Conservation (phyloP, 208 protist genomes). For the Blastocrithidia nonstop region DNA sequence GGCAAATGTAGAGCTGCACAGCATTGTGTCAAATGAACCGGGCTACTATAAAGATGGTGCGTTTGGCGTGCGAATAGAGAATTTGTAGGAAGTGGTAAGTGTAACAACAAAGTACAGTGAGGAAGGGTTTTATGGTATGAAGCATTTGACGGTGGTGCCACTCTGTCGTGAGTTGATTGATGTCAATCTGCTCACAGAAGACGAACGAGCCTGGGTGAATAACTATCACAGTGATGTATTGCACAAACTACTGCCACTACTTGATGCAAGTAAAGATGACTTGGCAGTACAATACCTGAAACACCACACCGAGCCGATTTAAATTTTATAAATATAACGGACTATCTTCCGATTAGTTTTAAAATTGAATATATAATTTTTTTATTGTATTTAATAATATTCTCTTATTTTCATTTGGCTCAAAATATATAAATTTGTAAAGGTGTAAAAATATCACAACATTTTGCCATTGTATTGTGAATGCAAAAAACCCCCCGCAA, state of each 20-base stretch:
- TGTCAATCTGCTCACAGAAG: conserved; percentile 32
- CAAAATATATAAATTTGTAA: no score
- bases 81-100: conserved; percentile 84
- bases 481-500: no score
- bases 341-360: no score
- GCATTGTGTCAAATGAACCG: conserved; percentile 85
- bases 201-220: conserved; percentile 61
- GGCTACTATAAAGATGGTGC: conserved; percentile 95
- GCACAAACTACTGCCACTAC: conserved; percentile 17
- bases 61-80: conserved; percentile 98
- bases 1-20: conserved; percentile 33
- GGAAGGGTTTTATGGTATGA: conserved; percentile 53
- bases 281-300: conserved; percentile 44
- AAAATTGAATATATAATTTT: not conserved
- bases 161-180: conserved; percentile 87
- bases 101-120: conserved; percentile 31
- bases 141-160: conserved; percentile 79
- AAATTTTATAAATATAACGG: conserved; percentile 1
- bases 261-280: conserved; percentile 27
- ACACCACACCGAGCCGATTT: conserved; percentile 45
- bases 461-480: no score
- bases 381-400: not conserved
- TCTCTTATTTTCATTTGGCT: not conserved
- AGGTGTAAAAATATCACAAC: no score
- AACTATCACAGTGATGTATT: conserved; percentile 53